Evolutionary conservation across 768 basidiomycete genomes (phyloP), one percentile per base, ranked within the genome.

Genomic region (Lentinula raphanica): DNA sequence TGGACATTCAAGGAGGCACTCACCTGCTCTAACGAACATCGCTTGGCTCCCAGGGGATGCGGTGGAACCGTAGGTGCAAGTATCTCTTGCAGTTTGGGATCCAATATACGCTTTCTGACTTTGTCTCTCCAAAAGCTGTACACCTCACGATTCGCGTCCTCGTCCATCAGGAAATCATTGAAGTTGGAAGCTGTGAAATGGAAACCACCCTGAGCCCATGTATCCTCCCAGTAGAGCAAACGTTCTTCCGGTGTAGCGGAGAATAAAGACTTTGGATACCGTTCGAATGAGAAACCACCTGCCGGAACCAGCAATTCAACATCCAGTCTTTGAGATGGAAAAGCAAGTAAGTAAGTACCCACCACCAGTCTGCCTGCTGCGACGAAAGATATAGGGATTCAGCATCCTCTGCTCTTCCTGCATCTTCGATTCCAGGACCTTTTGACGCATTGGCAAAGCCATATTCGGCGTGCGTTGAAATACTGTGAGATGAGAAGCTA

Each of bases 381-480:
- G 66, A 4, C 56, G 60, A 31, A 66, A 64, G 17, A 66, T 45
- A 12, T 58, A 49, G 1, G 67, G 66, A 49, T 67, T 63, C 15
- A 65, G 31, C 44, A 60, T 65, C 61, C 61, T 62, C 31, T 38
- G 27, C 60, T 62, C 5, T 2, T 39, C 60, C 39, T 65, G 64
- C 28, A 45, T 46, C 21, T 53, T 59, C 15, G 4, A 44, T 27
- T 59, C 58, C 11, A 66, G 25, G 29, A 58, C 54, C 17, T 56
- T 49, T 49, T 68, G 64, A 2, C 35, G 46, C 67, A 69, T 64
- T 1, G 67, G 66, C 31, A 69, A 23, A 1, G 67, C 62, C 19
- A 67, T 55, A 25, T 68, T 67, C 0, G 67, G 66, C 11, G 67
- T 68, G 8, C 69, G 67, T 59, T 70, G 69, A 62, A 68, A 70